A percentile compares a stretch with the other conserved stretches of the same genome.
Conservation (phyloP, 306 rosid species). For the Citrullus mucosospermus region DNA sequence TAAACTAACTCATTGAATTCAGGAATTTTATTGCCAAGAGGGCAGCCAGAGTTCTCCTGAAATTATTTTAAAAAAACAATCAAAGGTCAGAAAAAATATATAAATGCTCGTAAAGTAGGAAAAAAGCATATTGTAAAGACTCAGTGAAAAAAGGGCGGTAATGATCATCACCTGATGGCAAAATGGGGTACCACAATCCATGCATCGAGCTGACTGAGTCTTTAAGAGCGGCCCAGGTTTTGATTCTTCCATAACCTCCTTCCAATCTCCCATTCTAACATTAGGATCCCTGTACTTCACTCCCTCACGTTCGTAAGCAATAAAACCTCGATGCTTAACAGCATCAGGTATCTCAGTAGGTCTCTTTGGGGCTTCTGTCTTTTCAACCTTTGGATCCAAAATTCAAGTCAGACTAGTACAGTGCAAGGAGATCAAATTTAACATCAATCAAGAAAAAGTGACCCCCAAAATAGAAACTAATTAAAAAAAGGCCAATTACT, state of each 20-base stretch:
- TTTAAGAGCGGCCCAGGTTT: conserved; percentile 89
- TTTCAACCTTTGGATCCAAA: conserved; percentile 23
- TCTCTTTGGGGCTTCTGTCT: conserved; percentile 39
- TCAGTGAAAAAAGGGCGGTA: not conserved
- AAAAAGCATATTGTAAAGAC: not conserved
- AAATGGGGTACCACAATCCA: conserved; percentile 99
- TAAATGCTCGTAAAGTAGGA: not conserved
- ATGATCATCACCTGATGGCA: conserved; percentile 69
- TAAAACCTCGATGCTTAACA: conserved; percentile 81
- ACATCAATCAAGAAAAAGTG: not conserved
- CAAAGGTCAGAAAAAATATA: not conserved
- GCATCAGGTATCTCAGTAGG: conserved; percentile 62
- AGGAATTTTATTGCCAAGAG: conserved; percentile 96
- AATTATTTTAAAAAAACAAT: conserved; percentile 9
- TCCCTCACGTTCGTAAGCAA: conserved; percentile 92
- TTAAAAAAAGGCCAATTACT: not conserved
- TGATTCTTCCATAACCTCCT: conserved; percentile 82
- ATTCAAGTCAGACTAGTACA: not conserved
- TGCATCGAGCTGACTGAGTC: conserved; percentile 98
- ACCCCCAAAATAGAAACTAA: not conserved
- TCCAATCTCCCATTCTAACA: conserved; percentile 77
- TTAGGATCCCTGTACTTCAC: conserved; percentile 87
- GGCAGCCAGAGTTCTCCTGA: conserved; percentile 96
- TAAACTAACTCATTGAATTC: conserved; percentile 91
- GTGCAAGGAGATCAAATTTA: not conserved